phyloP scores from a whole-genome alignment of 768 basidiomycete species.

The Tricholoma furcatifolium region DNA sequence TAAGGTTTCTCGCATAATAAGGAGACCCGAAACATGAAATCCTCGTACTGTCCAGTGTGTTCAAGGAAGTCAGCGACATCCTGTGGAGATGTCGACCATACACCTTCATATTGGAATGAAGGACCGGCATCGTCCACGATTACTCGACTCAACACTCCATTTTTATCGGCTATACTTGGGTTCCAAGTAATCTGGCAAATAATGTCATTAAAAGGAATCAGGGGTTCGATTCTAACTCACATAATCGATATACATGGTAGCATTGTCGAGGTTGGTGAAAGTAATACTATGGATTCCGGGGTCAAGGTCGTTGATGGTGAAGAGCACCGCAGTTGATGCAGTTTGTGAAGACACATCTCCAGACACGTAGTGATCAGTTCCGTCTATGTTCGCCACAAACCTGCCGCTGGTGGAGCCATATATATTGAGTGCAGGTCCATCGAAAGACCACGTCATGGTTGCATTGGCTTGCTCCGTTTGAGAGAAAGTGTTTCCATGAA shows the following conservation, averaged over 20 bases:
- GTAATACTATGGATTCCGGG: neutral
- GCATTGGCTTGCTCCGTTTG: neutral
- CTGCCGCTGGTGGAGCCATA: constrained; percentile 4
- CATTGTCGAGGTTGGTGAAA: constrained; percentile 2
- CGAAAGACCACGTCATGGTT: constrained; percentile 2
- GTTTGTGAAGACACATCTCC: neutral
- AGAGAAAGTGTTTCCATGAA: constrained; percentile 2
- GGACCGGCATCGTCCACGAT: constrained; percentile 2
- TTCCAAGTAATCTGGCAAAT: neutral
- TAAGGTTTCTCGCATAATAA: too few relatives aligned
- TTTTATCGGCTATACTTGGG: neutral
- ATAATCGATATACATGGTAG: neutral
- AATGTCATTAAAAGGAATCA: neutral
- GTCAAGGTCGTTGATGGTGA: neutral
- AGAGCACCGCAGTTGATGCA: neutral
- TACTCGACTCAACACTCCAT: neutral
- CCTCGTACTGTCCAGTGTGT: constrained; percentile 8
- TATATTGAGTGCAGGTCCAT: neutral
- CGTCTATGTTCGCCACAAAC: constrained; percentile 2
- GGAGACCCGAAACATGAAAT: too few relatives aligned
- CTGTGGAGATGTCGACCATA: neutral
- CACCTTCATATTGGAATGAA: neutral
- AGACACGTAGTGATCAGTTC: neutral
- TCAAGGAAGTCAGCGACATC: neutral
- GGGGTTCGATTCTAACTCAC: neutral